Conservation (phyloP, 2,329 filamentous ascomycete genomes). For the Coniella lustricola region DNA sequence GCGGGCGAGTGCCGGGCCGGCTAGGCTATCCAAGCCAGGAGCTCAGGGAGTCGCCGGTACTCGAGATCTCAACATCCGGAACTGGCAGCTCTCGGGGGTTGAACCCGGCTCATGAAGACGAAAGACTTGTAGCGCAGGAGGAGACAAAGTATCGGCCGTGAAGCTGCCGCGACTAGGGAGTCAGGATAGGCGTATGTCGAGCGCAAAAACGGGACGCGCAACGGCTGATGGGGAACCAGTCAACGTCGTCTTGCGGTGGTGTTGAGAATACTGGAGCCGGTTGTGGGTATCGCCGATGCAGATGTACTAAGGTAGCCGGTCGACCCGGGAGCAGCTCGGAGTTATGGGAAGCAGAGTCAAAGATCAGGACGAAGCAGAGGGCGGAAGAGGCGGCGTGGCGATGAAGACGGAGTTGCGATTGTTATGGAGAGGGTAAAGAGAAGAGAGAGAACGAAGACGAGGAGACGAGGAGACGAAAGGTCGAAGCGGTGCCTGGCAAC, state of each 20-base stretch:
- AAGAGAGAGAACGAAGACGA: neutral
- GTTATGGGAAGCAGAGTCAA: neutral
- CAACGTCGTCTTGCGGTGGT: too few relatives aligned
- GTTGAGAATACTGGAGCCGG: too few relatives aligned
- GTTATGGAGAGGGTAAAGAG: conserved; percentile 10
- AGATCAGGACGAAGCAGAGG: neutral
- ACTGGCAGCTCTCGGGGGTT: conserved; percentile 6
- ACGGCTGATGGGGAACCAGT: too few relatives aligned
- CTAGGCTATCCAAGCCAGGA: conserved; percentile 10
- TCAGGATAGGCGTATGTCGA: neutral
- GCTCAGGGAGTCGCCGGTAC: conserved; percentile 9
- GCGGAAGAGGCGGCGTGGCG: neutral
- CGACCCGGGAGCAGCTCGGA: neutral
- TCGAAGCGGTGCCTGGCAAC: neutral
- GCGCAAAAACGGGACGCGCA: too few relatives aligned
- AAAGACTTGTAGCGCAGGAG: neutral
- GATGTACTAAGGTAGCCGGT: neutral
- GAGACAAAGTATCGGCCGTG: neutral
- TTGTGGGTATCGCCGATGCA: neutral
- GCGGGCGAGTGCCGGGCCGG: conserved; percentile 11
- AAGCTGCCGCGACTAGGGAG: neutral
- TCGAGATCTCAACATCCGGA: conserved; percentile 15
- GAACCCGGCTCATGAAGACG: conserved; percentile 1
- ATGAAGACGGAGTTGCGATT: neutral
- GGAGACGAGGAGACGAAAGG: neutral